phyloP scores from a whole-genome alignment of 2,329 filamentous ascomycete species.

The Paracorniculantispora psalliotae region DNA sequence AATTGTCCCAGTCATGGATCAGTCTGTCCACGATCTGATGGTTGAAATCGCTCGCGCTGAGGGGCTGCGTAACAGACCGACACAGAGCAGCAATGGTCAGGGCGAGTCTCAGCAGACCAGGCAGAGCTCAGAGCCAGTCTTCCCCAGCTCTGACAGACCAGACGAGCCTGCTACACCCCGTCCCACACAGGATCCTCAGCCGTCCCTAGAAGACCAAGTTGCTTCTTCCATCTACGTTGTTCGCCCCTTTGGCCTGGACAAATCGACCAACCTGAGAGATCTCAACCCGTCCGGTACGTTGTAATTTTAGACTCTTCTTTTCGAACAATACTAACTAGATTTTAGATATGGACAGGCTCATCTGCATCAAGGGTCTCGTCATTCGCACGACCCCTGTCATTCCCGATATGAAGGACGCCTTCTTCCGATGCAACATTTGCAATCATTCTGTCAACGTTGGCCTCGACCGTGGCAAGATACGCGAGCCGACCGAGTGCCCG shows the following conservation, averaged over 20 bases:
- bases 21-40: conserved; percentile 88
- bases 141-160: conserved; percentile 72
- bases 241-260: conserved; percentile 82
- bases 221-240: conserved; percentile 78
- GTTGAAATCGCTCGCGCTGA: conserved; percentile 80
- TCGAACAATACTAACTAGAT: conserved; percentile 13
- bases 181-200: conserved; percentile 40
- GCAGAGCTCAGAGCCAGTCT: conserved; percentile 68
- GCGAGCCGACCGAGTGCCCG: conserved; percentile 87
- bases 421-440: conserved; percentile 93
- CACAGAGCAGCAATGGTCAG: conserved; percentile 51
- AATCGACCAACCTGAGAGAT: conserved; percentile 85
- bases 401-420: conserved; percentile 97
- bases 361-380: conserved; percentile 91
- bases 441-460: conserved; percentile 86
- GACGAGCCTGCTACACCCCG: conserved; percentile 39
- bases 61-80: conserved; percentile 61
- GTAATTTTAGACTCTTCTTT: not conserved
- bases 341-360: conserved; percentile 90
- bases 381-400: conserved; percentile 95
- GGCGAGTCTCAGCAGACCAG: conserved; percentile 39
- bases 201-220: conserved; percentile 73
- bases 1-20: conserved; percentile 95
- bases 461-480: conserved; percentile 92
- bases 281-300: conserved; percentile 74